Conservation (phyloP, 495 filamentous ascomycete genomes). For the Chaetomium cochliodes region DNA sequence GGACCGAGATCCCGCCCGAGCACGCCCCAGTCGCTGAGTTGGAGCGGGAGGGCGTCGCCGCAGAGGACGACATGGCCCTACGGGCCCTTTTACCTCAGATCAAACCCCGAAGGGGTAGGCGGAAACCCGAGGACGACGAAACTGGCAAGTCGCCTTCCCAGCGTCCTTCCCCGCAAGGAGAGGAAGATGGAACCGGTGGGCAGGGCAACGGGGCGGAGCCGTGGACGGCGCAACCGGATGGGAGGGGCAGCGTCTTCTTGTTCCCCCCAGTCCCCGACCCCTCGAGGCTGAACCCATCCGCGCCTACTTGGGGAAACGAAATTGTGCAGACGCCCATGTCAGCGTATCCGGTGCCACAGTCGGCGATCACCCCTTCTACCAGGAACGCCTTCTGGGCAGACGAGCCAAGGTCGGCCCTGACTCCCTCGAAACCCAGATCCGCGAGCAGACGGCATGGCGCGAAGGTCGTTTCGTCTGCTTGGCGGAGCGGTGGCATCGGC, state of each 20-base stretch:
- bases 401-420: constrained; percentile 71
- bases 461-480: constrained; percentile 87
- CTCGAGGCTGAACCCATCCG: constrained; percentile 25
- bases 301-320: constrained; percentile 33
- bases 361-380: constrained; percentile 31
- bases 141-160: constrained; percentile 57
- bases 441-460: constrained; percentile 85
- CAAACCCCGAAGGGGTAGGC: constrained; percentile 83
- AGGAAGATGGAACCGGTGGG: constrained; percentile 52
- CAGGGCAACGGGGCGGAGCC: constrained; percentile 40
- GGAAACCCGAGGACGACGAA: constrained; percentile 76
- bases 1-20: constrained; percentile 72
- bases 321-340: constrained; percentile 52
- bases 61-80: constrained; percentile 91
- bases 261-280: constrained; percentile 39
- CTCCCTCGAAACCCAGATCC: constrained; percentile 65
- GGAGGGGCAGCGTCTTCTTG: constrained; percentile 39
- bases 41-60: constrained; percentile 78
- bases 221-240: constrained; percentile 52
- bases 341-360: constrained; percentile 34
- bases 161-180: constrained; percentile 64
- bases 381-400: constrained; percentile 34
- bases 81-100: constrained; percentile 86
- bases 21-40: constrained; percentile 58
- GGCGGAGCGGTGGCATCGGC: constrained; percentile 68